Evolutionary conservation across 1,284 basidiomycete genomes (phyloP).

Genomic region (Thecaphora thlaspeos): DNA sequence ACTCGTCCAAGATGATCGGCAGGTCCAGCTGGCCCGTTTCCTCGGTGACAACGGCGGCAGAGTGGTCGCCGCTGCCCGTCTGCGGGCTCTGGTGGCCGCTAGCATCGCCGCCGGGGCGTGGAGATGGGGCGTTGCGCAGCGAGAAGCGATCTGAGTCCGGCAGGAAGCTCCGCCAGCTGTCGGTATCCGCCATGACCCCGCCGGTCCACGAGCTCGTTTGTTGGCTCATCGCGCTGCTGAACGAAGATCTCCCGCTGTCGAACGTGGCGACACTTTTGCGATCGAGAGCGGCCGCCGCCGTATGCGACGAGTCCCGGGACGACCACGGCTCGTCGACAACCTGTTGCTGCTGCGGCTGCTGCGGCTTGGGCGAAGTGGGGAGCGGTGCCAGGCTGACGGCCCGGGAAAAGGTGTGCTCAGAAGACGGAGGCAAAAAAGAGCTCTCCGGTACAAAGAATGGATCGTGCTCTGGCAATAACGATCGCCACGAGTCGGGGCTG

Average conservation of each 20-base stretch:
- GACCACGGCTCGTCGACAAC: neutral
- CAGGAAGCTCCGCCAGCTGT: constrained; percentile 35
- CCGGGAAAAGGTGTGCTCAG: neutral
- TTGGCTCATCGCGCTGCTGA: constrained; percentile 29
- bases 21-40: constrained; percentile 24
- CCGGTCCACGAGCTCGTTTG: constrained; percentile 30
- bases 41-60: constrained; percentile 18
- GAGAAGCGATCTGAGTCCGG: constrained; percentile 25
- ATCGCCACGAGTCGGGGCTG: constrained; percentile 45
- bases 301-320: neutral
- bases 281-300: too few species aligned
- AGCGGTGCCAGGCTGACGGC: too few species aligned
- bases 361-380: too few species aligned
- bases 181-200: constrained; percentile 10
- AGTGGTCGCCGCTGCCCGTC: too few species aligned
- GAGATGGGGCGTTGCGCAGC: neutral
- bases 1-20: constrained; percentile 11
- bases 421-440: constrained; percentile 16
- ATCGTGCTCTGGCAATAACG: constrained; percentile 40
- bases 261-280: constrained; percentile 15
- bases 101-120: neutral
- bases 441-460: constrained; percentile 37
- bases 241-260: constrained; percentile 24
- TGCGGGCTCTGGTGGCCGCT: neutral
- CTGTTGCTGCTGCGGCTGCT: too few species aligned